These are phyloP conservation scores for Coccinonectria pachysandricola DNA, from an alignment of 2,329 filamentous ascomycete species.

Conservation along the genomic window DNA sequence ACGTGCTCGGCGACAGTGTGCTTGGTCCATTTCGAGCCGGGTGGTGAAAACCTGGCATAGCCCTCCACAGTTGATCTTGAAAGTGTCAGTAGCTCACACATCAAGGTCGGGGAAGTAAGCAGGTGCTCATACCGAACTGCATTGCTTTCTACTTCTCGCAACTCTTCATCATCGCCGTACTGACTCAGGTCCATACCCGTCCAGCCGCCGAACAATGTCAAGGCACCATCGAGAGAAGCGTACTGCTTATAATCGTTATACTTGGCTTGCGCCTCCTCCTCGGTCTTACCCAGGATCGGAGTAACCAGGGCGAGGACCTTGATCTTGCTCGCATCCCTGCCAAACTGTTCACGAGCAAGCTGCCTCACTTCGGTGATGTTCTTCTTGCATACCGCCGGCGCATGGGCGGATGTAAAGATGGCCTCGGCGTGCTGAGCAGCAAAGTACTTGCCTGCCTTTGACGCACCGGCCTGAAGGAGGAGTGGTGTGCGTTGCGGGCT, in stretches of 20 bases:
- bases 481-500: conserved; percentile 59
- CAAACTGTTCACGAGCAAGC: conserved; percentile 39
- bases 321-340: conserved; percentile 48
- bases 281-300: conserved; percentile 53
- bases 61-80: conserved; percentile 45
- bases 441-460: conserved; percentile 53
- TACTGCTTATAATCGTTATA: conserved; percentile 50
- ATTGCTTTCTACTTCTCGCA: conserved; percentile 51
- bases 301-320: conserved; percentile 60
- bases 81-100: no score
- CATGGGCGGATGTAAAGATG: conserved; percentile 59
- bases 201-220: conserved; percentile 66
- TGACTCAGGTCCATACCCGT: conserved; percentile 47
- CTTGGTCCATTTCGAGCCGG: conserved; percentile 61
- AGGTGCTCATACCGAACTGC: conserved; percentile 43
- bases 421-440: conserved; percentile 61
- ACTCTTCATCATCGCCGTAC: conserved; percentile 55
- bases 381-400: conserved; percentile 48
- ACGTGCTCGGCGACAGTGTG: conserved; percentile 37
- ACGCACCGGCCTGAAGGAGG: conserved; percentile 61
- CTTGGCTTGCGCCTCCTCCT: conserved; percentile 56
- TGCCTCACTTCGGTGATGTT: conserved; percentile 53
- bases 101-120: no score
- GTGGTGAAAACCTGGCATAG: conserved; percentile 46
- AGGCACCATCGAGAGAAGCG: conserved; percentile 50